Base-by-base conservation (phyloP, 2,329 filamentous ascomycete species). In the Penicillium sp. region DNA sequence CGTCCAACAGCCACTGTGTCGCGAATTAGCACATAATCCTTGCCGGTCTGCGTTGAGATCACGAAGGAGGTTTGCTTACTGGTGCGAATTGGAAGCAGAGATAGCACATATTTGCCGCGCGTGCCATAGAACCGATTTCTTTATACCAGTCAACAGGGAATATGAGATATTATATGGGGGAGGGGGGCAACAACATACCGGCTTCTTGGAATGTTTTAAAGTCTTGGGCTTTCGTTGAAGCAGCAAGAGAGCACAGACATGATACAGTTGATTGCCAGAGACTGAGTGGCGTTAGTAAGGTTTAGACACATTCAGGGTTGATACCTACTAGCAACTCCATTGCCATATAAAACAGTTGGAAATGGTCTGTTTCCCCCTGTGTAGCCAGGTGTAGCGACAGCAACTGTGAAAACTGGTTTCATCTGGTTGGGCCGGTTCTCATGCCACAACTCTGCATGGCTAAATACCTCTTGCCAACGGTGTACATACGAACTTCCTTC, bases 91-190 rank as follows among this genome's bases (percentile, higher is more conserved):
- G 3, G 75, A 77, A 2, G 75, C 71, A 0, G 76, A 78, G 19
- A 81, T 80, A 2, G 74, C 77, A 52, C 78, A 80, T 19, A 80
- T 78, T 56, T 79, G 76, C 1, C 78, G 70, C 0, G 78, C 78
- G 56, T 81, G 78, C 78, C 78, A 80, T 19, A 80, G 70, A n/a
- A 78, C 71, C 0, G 77, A 79, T 59, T 71, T 72, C 59, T 72
- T 51, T 1, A 9, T 10, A 3, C 59, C 35, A 55, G 46, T 26
- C 13, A 25, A 16, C 46, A 37, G 16, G n/a, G 19, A 44, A 37
- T 5, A 27, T 42, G 37, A 33, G 10, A 31, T 33, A 13, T 2
- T 16, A 1, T 13, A 5, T 13, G 11, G 8, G 4, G n/a, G 19
- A 31, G 4, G 7, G 33, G 21, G 23, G 4, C 44, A 1, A 49